Evolutionary conservation across 2,329 filamentous ascomycete genomes (phyloP), one percentile per base, ranked within the genome.

Genomic region (Coleophoma crateriformis): DNA sequence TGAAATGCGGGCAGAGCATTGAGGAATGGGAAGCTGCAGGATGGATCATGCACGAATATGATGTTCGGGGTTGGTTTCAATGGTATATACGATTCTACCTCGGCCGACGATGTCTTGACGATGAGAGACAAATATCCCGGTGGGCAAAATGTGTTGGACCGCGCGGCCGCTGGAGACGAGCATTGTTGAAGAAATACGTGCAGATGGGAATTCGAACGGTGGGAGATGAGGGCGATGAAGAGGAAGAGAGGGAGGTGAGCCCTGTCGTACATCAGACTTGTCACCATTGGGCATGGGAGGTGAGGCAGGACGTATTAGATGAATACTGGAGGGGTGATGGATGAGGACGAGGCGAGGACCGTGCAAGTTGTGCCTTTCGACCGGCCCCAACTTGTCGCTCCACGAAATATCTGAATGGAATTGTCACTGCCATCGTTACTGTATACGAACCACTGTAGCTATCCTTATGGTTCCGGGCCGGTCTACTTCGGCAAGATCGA

Each of bases 211-310:
- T 79, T 2, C 65, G 66, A 45, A 71, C 71, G 49, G 75, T 79
- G 11, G 74, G 70, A 33, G 74, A 76, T 51, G 63, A 68, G 38
- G 71, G 69, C 14, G 27, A 27, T 27, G 27, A 27, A 27, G 72
- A 68, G 10, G 65, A 62, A 8, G 57, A 62, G 35, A 58, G 57
- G 20, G 72, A 76, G 40, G 74, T 79, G 10, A 78, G 75, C 63
- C 76, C 76, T 0, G 76, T 78, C 1, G 72, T 79, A 58, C 76
- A 78, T 63, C 76, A 79, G 66, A 79, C 76, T 6, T 79, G 76
- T 53, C 73, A 77, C 58, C 76, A 81, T 56, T 79, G 75, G 77
- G 76, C 72, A 1, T 78, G 69, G 60, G 74, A 77, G 59, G 69
- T 77, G 3, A 65, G 72, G 35, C 75, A 78, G 61, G 68, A 72